Conservation (phyloP, 1,139 yeast genomes). For the Kodamaea alishanica region DNA sequence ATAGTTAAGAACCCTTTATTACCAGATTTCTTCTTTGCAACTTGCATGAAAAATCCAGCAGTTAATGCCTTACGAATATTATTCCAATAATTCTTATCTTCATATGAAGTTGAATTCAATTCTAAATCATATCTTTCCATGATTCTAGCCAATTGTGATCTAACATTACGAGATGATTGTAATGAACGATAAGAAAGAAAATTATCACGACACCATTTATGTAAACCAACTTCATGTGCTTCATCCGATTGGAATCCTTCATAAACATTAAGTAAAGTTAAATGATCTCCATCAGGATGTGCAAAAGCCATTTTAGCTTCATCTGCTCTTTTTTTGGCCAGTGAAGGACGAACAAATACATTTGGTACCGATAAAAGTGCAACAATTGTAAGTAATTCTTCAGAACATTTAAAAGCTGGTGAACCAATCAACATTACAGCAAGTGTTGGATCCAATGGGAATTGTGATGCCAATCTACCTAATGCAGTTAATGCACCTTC, state of each 20-base stretch:
- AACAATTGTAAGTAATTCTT: conserved; percentile 83
- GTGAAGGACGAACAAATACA: conserved; percentile 90
- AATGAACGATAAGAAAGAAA: conserved; percentile 81
- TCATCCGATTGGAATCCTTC: conserved; percentile 78
- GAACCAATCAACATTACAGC: conserved; percentile 92
- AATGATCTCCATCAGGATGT: conserved; percentile 93
- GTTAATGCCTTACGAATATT: conserved; percentile 83
- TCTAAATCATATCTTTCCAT: conserved; percentile 81
- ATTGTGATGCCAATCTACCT: conserved; percentile 86
- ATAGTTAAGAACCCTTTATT: conserved; percentile 78
- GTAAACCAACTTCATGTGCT: conserved; percentile 55
- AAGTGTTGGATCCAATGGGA: conserved; percentile 93
- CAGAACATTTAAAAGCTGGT: conserved; percentile 79
- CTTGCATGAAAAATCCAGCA: conserved; percentile 98
- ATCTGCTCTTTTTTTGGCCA: conserved; percentile 86
- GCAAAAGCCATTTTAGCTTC: conserved; percentile 86
- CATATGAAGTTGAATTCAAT: conserved; percentile 65
- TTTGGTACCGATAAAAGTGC: conserved; percentile 91
- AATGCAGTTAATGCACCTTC: conserved; percentile 86
- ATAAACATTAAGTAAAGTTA: conserved; percentile 83
- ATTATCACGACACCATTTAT: conserved; percentile 90
- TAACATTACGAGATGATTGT: conserved; percentile 77
- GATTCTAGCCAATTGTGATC: conserved; percentile 75
- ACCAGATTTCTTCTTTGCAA: conserved; percentile 78
- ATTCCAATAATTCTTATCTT: conserved; percentile 58